Conservation (phyloP, 352 stramenopile genomes). For the Phytophthora cactorum region DNA sequence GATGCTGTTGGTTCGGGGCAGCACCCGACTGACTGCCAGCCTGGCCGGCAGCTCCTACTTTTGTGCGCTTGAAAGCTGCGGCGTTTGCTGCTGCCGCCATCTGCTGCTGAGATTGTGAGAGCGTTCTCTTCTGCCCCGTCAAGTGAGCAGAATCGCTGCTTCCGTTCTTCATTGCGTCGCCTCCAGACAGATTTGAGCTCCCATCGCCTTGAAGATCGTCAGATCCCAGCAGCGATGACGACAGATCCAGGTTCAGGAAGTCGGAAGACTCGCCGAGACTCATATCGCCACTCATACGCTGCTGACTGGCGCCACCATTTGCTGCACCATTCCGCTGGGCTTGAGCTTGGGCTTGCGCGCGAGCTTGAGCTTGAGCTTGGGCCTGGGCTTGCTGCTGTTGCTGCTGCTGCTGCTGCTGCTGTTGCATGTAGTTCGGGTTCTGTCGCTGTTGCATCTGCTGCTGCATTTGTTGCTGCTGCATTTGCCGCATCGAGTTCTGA, state of each 20-base stretch:
- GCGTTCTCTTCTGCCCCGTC: slow-evolving; percentile 65
- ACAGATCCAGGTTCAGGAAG: slow-evolving; percentile 85
- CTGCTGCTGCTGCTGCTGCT: slow-evolving; percentile 59
- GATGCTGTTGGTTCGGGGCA: slow-evolving; percentile 35
- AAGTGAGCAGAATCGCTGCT: slow-evolving; percentile 34
- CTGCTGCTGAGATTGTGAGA: slow-evolving; percentile 84
- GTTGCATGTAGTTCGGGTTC: slow-evolving; percentile 70
- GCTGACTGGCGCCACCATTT: slow-evolving; percentile 39
- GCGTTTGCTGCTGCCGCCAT: slow-evolving; percentile 83
- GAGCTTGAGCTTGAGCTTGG: slow-evolving; percentile 28
- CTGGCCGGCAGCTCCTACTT: slow-evolving; percentile 49
- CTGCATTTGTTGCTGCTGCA: slow-evolving; percentile 69
- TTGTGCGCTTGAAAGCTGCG: slow-evolving; percentile 84
- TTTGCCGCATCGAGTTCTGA: slow-evolving; percentile 67
- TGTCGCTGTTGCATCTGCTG: slow-evolving; percentile 63
- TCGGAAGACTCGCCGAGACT: slow-evolving; percentile 73
- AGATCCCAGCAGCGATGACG: slow-evolving; percentile 67
- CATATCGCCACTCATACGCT: slow-evolving; percentile 66
- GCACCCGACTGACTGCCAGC: slow-evolving; percentile 27
- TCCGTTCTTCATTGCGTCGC: slow-evolving; percentile 45
- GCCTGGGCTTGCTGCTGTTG: slow-evolving; percentile 52
- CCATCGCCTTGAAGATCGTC: slow-evolving; percentile 63
- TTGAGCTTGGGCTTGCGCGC: slow-evolving; percentile 38
- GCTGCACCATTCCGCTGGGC: slow-evolving; percentile 34
- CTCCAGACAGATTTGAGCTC: slow-evolving; percentile 43